Evolutionary conservation across 2,329 filamentous ascomycete species (phyloP), one percentile per base, ranked within the genome.

Genomic region (Pseudonectria foliicola): DNA sequence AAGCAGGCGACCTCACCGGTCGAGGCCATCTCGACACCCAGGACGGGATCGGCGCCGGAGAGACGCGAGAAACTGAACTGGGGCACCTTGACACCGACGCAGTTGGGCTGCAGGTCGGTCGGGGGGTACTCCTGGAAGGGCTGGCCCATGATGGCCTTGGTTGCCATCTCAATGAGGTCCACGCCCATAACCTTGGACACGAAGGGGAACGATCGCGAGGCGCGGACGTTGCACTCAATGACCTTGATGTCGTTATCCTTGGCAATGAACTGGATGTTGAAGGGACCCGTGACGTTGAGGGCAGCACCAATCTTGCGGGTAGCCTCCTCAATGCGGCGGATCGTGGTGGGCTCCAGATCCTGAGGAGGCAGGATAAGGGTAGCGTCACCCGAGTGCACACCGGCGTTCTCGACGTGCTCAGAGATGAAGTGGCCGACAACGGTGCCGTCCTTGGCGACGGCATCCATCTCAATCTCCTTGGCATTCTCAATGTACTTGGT

Each of bases 241-340:
- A 98, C 92, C 72, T 96, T 96, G 71, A 98, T 96, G 49, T 96
- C 90, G 60, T 96, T 96, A 61, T 96, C 89, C 70, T 96, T 96
- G 53, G 92, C 92, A 54, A 98, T 98, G 68, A 98, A 96, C 61
- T 98, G 92, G 45, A 98, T 98, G 66, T 98, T 98, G 75, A 84
- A 95, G 14, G 92, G 92, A 32, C 92, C 92, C 27, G 92, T 96
- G 37, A 98, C 83, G 59, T 96, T 95, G 39, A 96, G 75, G 12
- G 92, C 90, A 43, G 84, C 81, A 48, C 84, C 92, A 51, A 98
- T 96, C 75, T 96, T 96, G 49, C 82, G 75, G 11, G 92, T 96
- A 3, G 92, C 92, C 60, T 95, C 89, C 60, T 90, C 88, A 38
- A 98, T 96, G 47, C 90, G 80, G 41, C 79, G 68, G 34, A 96